Percentiles rank a stretch among this genome's conserved stretches.
Evolutionary conservation across 169 alveolate genomes (phyloP).

Genomic region (Hammondia hammondi): DNA sequence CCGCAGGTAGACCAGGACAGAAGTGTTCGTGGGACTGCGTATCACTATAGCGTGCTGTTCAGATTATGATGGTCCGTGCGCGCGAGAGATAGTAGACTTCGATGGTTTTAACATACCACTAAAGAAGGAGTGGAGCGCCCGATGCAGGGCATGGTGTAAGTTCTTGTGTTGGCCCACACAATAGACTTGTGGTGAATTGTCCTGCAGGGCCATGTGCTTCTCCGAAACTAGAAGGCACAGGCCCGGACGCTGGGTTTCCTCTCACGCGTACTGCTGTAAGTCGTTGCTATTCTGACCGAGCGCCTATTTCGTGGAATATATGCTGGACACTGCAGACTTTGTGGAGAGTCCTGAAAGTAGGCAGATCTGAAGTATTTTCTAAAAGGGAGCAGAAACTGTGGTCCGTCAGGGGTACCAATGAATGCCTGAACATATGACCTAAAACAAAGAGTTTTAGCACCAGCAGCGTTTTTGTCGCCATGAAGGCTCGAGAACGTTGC

Average conservation of each 20-base stretch:
- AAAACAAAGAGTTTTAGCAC: no score
- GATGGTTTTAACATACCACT: neutral
- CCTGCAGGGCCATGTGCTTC: constrained; percentile 26
- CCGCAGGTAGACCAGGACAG: neutral
- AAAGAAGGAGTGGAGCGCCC: constrained; percentile 13
- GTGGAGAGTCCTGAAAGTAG: neutral
- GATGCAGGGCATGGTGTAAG: constrained; percentile 40
- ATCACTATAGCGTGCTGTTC: neutral
- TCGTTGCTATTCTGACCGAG: neutral
- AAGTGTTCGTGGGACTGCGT: neutral
- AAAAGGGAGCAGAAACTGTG: no score
- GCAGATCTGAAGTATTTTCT: neutral
- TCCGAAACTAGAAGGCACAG: neutral
- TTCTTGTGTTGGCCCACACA: neutral
- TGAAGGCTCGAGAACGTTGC: no score
- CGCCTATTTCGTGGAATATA: neutral
- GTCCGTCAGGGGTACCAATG: neutral
- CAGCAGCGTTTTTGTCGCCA: no score
- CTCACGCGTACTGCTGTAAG: constrained; percentile 36
- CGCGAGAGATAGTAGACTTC: neutral
- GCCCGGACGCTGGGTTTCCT: constrained; percentile 34
- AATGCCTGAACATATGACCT: neutral
- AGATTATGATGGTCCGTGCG: constrained; percentile 19
- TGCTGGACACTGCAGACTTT: neutral
- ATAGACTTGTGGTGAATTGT: neutral